These are phyloP conservation scores for Pseudoneurospora amorphoporcata DNA, from an alignment of 495 filamentous ascomycete genomes.

Conservation along the genomic window DNA sequence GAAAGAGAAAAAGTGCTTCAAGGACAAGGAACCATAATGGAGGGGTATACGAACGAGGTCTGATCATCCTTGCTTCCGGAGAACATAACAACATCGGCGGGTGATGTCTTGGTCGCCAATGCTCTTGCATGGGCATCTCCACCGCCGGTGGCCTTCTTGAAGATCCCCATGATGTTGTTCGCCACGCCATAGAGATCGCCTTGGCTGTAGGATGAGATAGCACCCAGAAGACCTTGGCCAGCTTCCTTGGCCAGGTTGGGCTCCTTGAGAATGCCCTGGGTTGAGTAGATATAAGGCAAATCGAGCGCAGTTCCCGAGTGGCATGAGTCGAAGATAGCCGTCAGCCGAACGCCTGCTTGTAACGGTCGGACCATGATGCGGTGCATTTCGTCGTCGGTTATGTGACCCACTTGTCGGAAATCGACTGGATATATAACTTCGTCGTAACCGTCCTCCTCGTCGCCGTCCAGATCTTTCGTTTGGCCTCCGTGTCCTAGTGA, in stretches of 20 bases:
- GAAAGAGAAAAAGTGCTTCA: constrained; percentile 5
- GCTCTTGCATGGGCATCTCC: constrained; percentile 72
- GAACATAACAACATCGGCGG: constrained; percentile 96
- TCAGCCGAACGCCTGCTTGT: constrained; percentile 75
- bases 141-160: constrained; percentile 85
- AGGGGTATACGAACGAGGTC: constrained; percentile 65
- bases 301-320: constrained; percentile 95
- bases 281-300: constrained; percentile 95
- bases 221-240: constrained; percentile 81
- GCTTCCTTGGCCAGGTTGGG: constrained; percentile 97
- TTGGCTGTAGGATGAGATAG: constrained; percentile 79
- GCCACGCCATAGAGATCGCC: constrained; percentile 82
- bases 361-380: constrained; percentile 86
- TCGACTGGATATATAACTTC: constrained; percentile 98
- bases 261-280: constrained; percentile 90
- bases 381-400: constrained; percentile 98
- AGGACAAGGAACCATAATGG: constrained; percentile 12
- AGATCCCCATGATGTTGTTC: constrained; percentile 69
- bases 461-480: constrained; percentile 89
- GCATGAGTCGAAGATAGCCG: constrained; percentile 99
- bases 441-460: constrained; percentile 92
- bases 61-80: constrained; percentile 93
- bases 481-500: constrained; percentile 82
- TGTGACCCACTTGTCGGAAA: constrained; percentile 81
- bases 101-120: constrained; percentile 81